A percentile compares a stretch with the other conserved stretches of the same genome.
phyloP scores from a whole-genome alignment of 495 filamentous ascomycete species.

The Penicillium cataractarum region DNA sequence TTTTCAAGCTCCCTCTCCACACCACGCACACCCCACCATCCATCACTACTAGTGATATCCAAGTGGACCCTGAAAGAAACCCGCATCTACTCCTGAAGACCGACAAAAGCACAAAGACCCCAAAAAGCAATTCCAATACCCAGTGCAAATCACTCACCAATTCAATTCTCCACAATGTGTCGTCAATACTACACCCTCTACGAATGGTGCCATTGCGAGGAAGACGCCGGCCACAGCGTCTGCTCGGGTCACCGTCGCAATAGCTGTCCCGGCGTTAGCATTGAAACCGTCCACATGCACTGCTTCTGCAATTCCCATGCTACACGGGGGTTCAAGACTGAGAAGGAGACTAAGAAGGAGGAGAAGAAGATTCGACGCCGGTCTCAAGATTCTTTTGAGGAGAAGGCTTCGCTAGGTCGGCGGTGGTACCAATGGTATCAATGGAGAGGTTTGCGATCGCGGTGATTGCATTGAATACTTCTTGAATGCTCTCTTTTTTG shows the following conservation, averaged over 20 bases:
- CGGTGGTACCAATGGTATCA: slow-evolving; percentile 43
- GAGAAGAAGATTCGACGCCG: slow-evolving; percentile 30
- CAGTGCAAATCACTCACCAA: background rate
- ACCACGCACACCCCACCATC: background rate
- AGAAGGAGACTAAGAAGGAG: slow-evolving; percentile 37
- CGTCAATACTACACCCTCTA: slow-evolving; percentile 48
- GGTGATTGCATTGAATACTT: slow-evolving; percentile 18
- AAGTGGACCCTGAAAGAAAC: background rate
- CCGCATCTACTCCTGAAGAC: background rate
- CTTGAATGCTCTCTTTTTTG: slow-evolving; percentile 7
- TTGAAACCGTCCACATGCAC: slow-evolving; percentile 50
- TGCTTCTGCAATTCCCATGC: slow-evolving; percentile 50
- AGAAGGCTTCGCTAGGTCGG: slow-evolving; percentile 34
- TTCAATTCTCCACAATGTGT: slow-evolving; percentile 36
- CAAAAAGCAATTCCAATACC: background rate
- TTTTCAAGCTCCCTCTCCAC: background rate
- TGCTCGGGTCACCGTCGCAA: slow-evolving; percentile 36
- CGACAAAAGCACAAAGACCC: background rate
- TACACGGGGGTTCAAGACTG: slow-evolving; percentile 40
- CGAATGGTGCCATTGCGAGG: slow-evolving; percentile 51
- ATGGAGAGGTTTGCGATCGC: slow-evolving; percentile 33
- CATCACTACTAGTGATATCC: slow-evolving; percentile 1
- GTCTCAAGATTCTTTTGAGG: slow-evolving; percentile 33
- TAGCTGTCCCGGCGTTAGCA: slow-evolving; percentile 38
- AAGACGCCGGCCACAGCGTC: slow-evolving; percentile 39